phyloP scores from a whole-genome alignment of 805 yeast genomes.

The Isabelozyma rhagii region DNA sequence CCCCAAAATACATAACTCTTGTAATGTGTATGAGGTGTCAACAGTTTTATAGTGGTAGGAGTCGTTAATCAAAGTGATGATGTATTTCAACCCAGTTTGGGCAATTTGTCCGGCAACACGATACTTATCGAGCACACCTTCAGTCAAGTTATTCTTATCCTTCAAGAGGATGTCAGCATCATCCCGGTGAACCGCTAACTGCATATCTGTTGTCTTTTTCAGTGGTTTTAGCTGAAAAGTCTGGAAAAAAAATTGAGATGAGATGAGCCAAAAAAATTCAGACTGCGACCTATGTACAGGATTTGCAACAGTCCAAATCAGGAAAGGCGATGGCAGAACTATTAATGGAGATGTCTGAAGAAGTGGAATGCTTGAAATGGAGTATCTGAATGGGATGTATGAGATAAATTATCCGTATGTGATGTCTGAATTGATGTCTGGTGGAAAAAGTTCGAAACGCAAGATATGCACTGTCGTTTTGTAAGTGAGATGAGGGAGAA shows the following conservation, averaged over 20 bases:
- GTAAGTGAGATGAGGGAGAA: too few species aligned
- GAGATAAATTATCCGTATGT: too few species aligned
- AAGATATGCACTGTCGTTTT: too few species aligned
- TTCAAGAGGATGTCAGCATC: conserved; percentile 71
- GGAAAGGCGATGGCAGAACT: background rate
- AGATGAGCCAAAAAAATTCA: conserved; percentile 6
- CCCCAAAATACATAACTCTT: conserved; percentile 78
- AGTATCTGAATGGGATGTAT: too few species aligned
- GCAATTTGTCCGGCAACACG: conserved; percentile 86
- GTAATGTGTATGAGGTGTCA: conserved; percentile 46
- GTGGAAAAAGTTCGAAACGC: too few species aligned
- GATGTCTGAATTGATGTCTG: too few species aligned
- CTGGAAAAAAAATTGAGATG: background rate
- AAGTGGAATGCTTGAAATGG: too few species aligned
- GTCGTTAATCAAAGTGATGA: conserved; percentile 64
- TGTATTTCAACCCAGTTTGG: conserved; percentile 73
- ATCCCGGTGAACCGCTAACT: conserved; percentile 69
- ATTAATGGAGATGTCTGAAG: background rate
- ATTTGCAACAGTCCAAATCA: background rate
- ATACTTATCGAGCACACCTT: conserved; percentile 70
- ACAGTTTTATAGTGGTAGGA: conserved; percentile 60
- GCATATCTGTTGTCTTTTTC: conserved; percentile 41
- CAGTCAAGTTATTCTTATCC: conserved; percentile 66
- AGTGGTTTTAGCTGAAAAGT: background rate
- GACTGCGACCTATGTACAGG: background rate